A percentile compares a stretch with the other conserved stretches of the same genome.
phyloP scores from a whole-genome alignment of 1,139 yeast species.

The Taphrina populina region DNA sequence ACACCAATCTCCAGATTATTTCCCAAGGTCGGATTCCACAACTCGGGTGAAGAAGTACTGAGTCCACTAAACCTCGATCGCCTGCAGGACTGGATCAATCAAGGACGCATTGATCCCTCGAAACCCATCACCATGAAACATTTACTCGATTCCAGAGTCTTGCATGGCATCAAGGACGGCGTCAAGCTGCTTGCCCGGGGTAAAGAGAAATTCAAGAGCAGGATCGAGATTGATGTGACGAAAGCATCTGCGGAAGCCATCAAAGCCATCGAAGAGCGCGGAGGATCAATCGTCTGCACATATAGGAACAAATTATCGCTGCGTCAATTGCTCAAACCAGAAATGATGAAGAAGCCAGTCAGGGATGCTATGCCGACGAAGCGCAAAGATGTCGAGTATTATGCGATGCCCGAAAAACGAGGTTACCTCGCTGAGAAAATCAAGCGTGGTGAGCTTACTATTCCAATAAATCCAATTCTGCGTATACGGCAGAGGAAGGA shows the following conservation, averaged over 20 bases:
- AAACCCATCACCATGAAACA: slow-evolving; percentile 73
- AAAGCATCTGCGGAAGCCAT: slow-evolving; percentile 77
- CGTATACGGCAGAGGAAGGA: too few relatives aligned
- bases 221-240: slow-evolving; percentile 71
- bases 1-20: slow-evolving; percentile 86
- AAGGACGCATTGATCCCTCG: slow-evolving; percentile 50
- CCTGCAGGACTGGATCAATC: slow-evolving; percentile 52
- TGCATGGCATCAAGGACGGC: slow-evolving; percentile 76
- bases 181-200: slow-evolving; percentile 77
- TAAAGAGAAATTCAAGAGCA: slow-evolving; percentile 53
- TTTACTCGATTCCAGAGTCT: slow-evolving; percentile 65
- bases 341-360: slow-evolving; percentile 60
- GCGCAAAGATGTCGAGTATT: slow-evolving; percentile 75
- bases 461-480: slow-evolving; percentile 13
- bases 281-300: slow-evolving; percentile 70
- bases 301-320: slow-evolving; percentile 57
- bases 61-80: slow-evolving; percentile 56
- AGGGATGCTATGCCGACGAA: slow-evolving; percentile 81
- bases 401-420: slow-evolving; percentile 66
- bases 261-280: slow-evolving; percentile 64
- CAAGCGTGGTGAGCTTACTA: slow-evolving; percentile 11
- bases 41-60: slow-evolving; percentile 47
- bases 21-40: slow-evolving; percentile 85
- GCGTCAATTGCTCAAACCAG: slow-evolving; percentile 74
- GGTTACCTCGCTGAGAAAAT: slow-evolving; percentile 60